Evolutionary conservation across 1,284 basidiomycete genomes (phyloP), one percentile per base, ranked within the genome.

Genomic region (Microbotryomycetes sp.): DNA sequence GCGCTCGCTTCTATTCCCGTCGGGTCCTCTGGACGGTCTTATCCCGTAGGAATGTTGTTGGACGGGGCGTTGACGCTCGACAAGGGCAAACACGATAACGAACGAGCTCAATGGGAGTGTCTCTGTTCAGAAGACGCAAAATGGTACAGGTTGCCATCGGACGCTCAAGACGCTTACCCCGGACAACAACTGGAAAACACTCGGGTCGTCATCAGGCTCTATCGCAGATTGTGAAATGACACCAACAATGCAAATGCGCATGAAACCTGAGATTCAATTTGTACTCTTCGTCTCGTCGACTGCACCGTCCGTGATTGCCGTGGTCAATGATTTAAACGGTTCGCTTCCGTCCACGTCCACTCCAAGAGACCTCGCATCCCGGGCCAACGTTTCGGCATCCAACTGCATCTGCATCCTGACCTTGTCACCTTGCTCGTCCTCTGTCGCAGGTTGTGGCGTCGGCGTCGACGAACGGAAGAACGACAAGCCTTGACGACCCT

Each of bases 331-430:
- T 54, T 76, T 73, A 72, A 83, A 89, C 29, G 81, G 78, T 54
- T 81, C 77, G 63, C 82, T 81, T 0, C 73, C 77, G 4, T 79
- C 77, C 0, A 86, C 74, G n/a, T 82, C 77, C 1, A 93, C 82
- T 1, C 85, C 87, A 27, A 96, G 74, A 11, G 79, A 76, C 60
- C 80, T 76, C 1, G 85, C 90, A 64, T 93, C 91, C 66, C 81
- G 80, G 4, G 84, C 87, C 66, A 96, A 85, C 16, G 86, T 85
- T 54, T 87, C 82, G 0, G 92, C 86, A 71, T 97, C 93, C 18
- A 89, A 76, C 54, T 86, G 81, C 85, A 96, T 91, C 76, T 97
- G 92, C 49, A 78, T 76, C 48, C 85, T 82, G 62, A 96, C 90
- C 31, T 75, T 74, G 57, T 77, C 77, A 59, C 79, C 78, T 59